phyloP scores from a whole-genome alignment of 257 asterid species.

The Knoxia roxburghii region DNA sequence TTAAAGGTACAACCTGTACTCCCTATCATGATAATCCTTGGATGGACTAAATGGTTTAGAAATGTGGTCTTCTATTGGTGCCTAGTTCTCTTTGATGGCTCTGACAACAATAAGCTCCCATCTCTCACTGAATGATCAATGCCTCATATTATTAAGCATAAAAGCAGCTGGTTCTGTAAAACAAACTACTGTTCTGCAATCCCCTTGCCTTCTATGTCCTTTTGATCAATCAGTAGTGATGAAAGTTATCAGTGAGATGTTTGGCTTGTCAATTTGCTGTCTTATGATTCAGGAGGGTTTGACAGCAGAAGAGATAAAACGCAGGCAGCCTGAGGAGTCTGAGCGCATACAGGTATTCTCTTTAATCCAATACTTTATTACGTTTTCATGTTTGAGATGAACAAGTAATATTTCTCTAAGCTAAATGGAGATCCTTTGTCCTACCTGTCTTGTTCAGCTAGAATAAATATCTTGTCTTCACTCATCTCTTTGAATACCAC shows the following conservation, averaged over 20 bases:
- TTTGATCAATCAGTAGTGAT: background rate
- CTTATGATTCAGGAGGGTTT: slow-evolving; percentile 61
- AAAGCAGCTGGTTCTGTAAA: background rate
- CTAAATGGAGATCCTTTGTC: too few species aligned
- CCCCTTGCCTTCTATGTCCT: background rate
- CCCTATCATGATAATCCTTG: background rate
- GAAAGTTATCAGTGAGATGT: background rate
- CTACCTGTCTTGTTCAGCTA: background rate
- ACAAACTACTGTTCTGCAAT: background rate
- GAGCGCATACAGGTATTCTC: slow-evolving; percentile 52
- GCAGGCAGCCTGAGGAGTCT: slow-evolving; percentile 69
- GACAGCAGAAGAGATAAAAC: slow-evolving; percentile 75
- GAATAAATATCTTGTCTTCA: background rate
- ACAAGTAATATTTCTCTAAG: background rate
- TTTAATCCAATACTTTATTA: background rate
- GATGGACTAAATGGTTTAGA: background rate
- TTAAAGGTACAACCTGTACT: slow-evolving; percentile 48
- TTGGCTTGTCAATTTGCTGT: background rate
- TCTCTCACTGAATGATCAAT: background rate
- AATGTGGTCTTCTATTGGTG: background rate
- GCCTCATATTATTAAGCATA: background rate
- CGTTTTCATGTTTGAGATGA: too few species aligned
- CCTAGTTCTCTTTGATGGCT: background rate
- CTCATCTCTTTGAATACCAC: background rate
- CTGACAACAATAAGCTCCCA: too few species aligned